These are phyloP conservation scores for Pelargonium fulgidum DNA, from an alignment of 441 rosid genomes.

Conservation along the genomic window DNA sequence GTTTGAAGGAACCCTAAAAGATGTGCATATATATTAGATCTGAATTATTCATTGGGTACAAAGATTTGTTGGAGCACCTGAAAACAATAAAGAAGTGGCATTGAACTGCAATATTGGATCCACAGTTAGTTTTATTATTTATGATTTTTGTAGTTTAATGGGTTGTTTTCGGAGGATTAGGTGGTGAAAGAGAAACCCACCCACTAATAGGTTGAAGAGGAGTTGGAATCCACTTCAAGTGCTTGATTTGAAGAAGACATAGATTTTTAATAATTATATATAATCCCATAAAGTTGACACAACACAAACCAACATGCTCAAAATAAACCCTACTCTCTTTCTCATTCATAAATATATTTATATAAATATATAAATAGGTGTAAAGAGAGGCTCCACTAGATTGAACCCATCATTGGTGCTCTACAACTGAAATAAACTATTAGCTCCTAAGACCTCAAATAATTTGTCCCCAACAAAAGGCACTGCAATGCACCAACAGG, in stretches of 20 bases:
- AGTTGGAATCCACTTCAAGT: slow-evolving; percentile 83
- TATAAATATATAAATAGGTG: too few species aligned
- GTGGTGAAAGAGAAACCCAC: slow-evolving; percentile 84
- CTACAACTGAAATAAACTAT: too few species aligned
- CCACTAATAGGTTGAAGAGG: slow-evolving; percentile 48
- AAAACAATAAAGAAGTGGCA: slow-evolving; percentile 21
- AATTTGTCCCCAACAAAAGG: too few species aligned
- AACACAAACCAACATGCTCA: not conserved
- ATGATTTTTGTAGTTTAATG: slow-evolving; percentile 24
- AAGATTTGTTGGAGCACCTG: slow-evolving; percentile 42
- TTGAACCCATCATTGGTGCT: too few species aligned
- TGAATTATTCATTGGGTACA: slow-evolving; percentile 30
- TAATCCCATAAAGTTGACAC: not conserved
- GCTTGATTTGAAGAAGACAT: slow-evolving; percentile 45
- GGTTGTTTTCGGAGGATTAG: slow-evolving; percentile 56
- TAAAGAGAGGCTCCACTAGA: too few species aligned
- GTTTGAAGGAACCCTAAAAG: too few species aligned
- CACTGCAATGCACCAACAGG: too few species aligned
- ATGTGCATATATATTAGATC: too few species aligned
- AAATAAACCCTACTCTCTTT: too few species aligned
- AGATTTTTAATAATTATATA: slow-evolving; percentile 14
- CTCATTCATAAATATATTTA: not conserved
- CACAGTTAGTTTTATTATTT: not conserved
- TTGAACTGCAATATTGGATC: slow-evolving; percentile 13
- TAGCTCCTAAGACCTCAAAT: too few species aligned